These are phyloP conservation scores for Xylaria digitata DNA, from an alignment of 2,329 filamentous ascomycete genomes.

Conservation along the genomic window DNA sequence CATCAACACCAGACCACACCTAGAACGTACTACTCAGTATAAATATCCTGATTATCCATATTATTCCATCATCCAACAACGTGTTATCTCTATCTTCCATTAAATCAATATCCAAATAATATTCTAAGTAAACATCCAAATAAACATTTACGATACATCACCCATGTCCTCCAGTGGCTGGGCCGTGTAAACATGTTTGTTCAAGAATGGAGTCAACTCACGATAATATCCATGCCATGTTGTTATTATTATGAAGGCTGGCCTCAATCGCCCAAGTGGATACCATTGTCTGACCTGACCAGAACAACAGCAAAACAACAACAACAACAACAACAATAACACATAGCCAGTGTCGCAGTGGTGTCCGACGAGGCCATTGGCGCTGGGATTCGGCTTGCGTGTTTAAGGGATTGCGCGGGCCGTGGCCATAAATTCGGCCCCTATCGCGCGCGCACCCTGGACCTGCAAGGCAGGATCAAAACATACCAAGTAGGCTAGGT, in stretches of 20 bases:
- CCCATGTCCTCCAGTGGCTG: constrained; percentile 25
- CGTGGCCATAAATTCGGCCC: constrained; percentile 32
- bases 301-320: constrained; percentile 46
- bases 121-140: neutral
- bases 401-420: constrained; percentile 33
- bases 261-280: constrained; percentile 33
- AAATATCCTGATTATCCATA: neutral
- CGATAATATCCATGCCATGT: constrained; percentile 27
- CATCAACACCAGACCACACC: neutral
- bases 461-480: constrained; percentile 30
- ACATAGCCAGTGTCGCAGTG: constrained; percentile 1
- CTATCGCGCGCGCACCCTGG: constrained; percentile 35
- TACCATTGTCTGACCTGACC: constrained; percentile 37
- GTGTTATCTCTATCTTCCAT: no score
- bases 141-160: neutral
- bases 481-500: constrained; percentile 21
- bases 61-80: neutral
- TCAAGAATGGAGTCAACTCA: constrained; percentile 30
- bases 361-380: constrained; percentile 29
- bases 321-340: constrained; percentile 45
- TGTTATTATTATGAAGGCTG: constrained; percentile 31
- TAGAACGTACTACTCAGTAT: no score
- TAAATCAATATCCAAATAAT: neutral
- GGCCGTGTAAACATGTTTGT: constrained; percentile 27
- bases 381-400: constrained; percentile 7